Base-by-base conservation (phyloP, 331 rosid genomes). In the Ulmus americana region DNA sequence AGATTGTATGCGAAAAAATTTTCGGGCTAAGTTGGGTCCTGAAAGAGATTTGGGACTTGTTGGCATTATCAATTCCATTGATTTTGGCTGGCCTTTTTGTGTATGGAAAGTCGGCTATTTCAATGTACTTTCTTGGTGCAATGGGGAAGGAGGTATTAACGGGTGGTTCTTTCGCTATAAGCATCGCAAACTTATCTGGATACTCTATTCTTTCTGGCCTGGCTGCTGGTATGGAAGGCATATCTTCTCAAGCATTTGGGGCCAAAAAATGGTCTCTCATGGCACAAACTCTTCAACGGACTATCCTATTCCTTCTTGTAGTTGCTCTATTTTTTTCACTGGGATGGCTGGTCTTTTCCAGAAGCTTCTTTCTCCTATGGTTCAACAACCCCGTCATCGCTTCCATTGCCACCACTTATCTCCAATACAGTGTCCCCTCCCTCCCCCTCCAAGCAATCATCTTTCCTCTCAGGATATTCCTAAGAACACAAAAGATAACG, bases 171-270 rank as follows among this genome's bases (percentile, higher is more conserved):
- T 70, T 84, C 1, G 83, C 77, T 35, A 84, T 81, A 5, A 71
- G 79, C 41, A 28, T 76, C 2, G 83, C 76, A 14, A 84, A 84
- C 74, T 72, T 79, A 28, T 64, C 64, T 0, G 81, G 87, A 6
- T 81, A 60, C 68, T 81, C 85, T 8, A 51, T 85, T 18, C 44
- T 85, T 35, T 71, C 74, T 6, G 76, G 83, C 35, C 83, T 84
- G 10, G 77, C 81, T 11, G 0, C 71, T 0, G 83, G 87, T 38
- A 79, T 84, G 82, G 83, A 82, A n/a, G 80, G 76, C 5, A 81
- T 84, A 14, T 67, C 83, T 10, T 84, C 85, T 6, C 84, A 84
- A 48, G 90, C 81, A 6, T 76, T 45, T 16, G 83, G 85, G 5
- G 85, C 86, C 42, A 52, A 62, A 1, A 49, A 79, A 54, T 80